Evolutionary conservation across 495 filamentous ascomycete species (phyloP).

Genomic region (Hypoxylon lenormandii): DNA sequence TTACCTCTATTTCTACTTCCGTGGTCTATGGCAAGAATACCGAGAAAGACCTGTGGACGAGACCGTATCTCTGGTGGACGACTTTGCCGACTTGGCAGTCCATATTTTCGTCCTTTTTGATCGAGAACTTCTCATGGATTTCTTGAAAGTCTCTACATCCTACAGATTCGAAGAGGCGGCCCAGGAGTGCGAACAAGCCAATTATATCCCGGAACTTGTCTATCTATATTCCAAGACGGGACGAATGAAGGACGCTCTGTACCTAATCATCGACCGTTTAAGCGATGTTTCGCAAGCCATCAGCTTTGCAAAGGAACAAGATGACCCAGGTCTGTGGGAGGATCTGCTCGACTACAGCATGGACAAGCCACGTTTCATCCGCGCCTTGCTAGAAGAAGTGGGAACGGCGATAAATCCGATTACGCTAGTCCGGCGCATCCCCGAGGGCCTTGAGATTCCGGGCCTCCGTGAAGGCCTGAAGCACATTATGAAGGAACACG

Average conservation of each 20-base stretch:
- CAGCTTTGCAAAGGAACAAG: conserved; percentile 89
- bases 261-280: conserved; percentile 88
- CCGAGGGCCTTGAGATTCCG: conserved; percentile 88
- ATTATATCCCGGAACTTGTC: conserved; percentile 89
- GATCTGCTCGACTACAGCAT: conserved; percentile 94
- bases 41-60: conserved; percentile 62
- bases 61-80: conserved; percentile 82
- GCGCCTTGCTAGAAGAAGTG: conserved; percentile 89
- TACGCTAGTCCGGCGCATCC: conserved; percentile 87
- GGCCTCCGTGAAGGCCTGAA: conserved; percentile 85
- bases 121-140: conserved; percentile 81
- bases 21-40: conserved; percentile 78
- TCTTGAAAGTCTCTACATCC: conserved; percentile 82
- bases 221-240: conserved; percentile 94
- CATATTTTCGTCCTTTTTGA: conserved; percentile 87
- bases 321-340: conserved; percentile 91
- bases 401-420: conserved; percentile 92
- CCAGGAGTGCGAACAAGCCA: conserved; percentile 77
- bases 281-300: conserved; percentile 91
- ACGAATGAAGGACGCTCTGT: conserved; percentile 87
- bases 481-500: conserved; percentile 89
- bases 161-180: conserved; percentile 87
- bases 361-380: conserved; percentile 95
- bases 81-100: conserved; percentile 85
- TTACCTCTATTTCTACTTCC: conserved; percentile 94